These are phyloP conservation scores for Drechmeria coniospora DNA, from an alignment of 2,329 filamentous ascomycete genomes.

Conservation along the genomic window DNA sequence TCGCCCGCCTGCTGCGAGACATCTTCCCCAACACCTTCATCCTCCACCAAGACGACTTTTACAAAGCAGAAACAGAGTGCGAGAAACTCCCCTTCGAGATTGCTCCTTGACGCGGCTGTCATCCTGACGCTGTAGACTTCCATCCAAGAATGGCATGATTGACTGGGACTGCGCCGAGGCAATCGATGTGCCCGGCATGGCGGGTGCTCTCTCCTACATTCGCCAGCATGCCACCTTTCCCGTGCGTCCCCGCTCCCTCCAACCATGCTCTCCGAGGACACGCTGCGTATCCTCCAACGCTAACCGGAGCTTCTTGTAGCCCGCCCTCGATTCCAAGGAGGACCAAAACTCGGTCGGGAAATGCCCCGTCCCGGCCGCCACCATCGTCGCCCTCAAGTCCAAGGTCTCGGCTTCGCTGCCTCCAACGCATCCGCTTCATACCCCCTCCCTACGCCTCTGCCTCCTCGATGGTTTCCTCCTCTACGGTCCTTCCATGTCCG, in stretches of 20 bases:
- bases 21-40: conserved; percentile 69
- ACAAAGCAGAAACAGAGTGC: conserved; percentile 62
- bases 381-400: conserved; percentile 29
- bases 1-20: conserved; percentile 69
- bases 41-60: conserved; percentile 94
- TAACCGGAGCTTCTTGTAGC: conserved; percentile 7
- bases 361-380: conserved; percentile 33
- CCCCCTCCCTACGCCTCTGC: conserved; percentile 34
- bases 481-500: conserved; percentile 42
- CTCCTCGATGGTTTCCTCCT: conserved; percentile 84
- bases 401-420: conserved; percentile 32
- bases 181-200: conserved; percentile 56
- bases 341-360: conserved; percentile 46
- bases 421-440: conserved; percentile 22
- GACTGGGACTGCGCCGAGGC: conserved; percentile 89
- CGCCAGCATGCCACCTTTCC: conserved; percentile 49
- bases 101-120: too few relatives aligned
- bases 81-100: conserved; percentile 13
- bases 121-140: conserved; percentile 25
- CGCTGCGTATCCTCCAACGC: neutral
- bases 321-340: conserved; percentile 25
- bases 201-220: conserved; percentile 53
- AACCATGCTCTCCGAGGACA: neutral
- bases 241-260: too few relatives aligned
- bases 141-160: conserved; percentile 43